Evolutionary conservation across 2,329 filamentous ascomycete species (phyloP).

Genomic region (Sporothrix humicola): DNA sequence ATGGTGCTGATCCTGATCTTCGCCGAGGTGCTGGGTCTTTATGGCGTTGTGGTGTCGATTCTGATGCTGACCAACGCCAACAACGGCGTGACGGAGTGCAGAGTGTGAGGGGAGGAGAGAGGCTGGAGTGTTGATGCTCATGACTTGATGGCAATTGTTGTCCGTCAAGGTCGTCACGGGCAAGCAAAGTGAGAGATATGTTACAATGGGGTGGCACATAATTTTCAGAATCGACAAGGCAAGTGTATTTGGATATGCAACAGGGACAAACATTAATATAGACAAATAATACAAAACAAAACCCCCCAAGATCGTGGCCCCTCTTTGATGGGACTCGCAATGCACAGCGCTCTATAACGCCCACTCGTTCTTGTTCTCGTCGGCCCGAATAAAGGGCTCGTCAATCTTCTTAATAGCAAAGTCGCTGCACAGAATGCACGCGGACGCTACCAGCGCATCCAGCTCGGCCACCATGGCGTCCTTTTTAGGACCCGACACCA

Average conservation of each 20-base stretch:
- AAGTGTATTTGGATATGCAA: constrained; percentile 24
- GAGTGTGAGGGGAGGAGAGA: background rate
- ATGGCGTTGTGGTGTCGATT: constrained; percentile 67
- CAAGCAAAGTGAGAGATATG: too few relatives aligned
- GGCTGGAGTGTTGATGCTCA: background rate
- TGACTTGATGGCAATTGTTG: too few relatives aligned
- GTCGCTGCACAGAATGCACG: constrained; percentile 93
- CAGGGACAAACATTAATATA: constrained; percentile 6
- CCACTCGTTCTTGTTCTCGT: constrained; percentile 83
- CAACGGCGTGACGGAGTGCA: constrained; percentile 48
- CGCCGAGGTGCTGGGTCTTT: constrained; percentile 93
- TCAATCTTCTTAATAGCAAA: constrained; percentile 93
- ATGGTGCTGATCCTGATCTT: constrained; percentile 99
- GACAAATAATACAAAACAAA: constrained; percentile 16
- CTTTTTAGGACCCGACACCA: constrained; percentile 71
- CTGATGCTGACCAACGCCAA: constrained; percentile 55
- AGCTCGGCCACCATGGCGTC: constrained; percentile 86
- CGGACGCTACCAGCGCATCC: constrained; percentile 86
- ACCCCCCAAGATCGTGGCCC: background rate
- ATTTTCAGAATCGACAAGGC: background rate
- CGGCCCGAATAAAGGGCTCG: constrained; percentile 80
- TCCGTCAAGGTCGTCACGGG: too few relatives aligned
- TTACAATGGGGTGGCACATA: background rate
- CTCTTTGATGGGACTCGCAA: background rate
- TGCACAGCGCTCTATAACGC: constrained; percentile 47